Conservation (phyloP, 202 grass and related monocot genomes). For the Setaria viridis region DNA sequence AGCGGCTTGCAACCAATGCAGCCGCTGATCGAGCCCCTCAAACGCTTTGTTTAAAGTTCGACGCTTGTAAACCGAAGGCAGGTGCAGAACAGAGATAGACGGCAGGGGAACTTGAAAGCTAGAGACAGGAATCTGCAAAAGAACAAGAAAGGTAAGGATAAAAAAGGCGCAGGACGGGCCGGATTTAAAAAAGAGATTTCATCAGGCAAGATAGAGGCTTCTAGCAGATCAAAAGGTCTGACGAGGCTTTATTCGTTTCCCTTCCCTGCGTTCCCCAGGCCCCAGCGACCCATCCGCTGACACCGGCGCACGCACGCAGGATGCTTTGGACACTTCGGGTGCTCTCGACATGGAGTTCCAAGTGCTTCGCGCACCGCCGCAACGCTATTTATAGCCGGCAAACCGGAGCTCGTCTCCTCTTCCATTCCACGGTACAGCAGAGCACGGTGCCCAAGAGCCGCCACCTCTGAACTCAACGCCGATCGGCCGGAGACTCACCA, state of each 20-base stretch:
- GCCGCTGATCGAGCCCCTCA: too few relatives aligned
- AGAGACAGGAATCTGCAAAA: slow-evolving; percentile 24
- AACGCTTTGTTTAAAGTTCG: background rate
- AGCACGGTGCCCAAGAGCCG: background rate
- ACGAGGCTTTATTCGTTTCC: slow-evolving; percentile 46
- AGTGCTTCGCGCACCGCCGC: background rate
- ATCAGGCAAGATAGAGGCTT: background rate
- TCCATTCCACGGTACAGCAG: background rate
- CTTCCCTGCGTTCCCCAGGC: background rate
- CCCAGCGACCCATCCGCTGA: slow-evolving; percentile 15
- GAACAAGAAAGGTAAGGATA: background rate
- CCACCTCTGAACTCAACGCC: background rate
- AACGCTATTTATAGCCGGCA: slow-evolving; percentile 1
- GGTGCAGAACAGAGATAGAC: background rate
- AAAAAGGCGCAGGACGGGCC: background rate
- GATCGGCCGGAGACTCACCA: background rate
- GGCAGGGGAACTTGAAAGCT: background rate
- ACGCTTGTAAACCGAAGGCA: too few relatives aligned
- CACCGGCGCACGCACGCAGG: slow-evolving; percentile 25
- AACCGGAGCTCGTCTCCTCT: background rate
- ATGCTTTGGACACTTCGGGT: slow-evolving; percentile 9
- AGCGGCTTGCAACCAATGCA: too few relatives aligned
- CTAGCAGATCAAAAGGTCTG: slow-evolving; percentile 5
- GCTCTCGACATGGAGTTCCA: background rate
- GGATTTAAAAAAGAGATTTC: background rate